A percentile compares a stretch with the other conserved stretches of the same genome.
These are phyloP conservation scores for Parascedosporium putredinis DNA, from an alignment of 2,329 filamentous ascomycete genomes.

Conservation along the genomic window DNA sequence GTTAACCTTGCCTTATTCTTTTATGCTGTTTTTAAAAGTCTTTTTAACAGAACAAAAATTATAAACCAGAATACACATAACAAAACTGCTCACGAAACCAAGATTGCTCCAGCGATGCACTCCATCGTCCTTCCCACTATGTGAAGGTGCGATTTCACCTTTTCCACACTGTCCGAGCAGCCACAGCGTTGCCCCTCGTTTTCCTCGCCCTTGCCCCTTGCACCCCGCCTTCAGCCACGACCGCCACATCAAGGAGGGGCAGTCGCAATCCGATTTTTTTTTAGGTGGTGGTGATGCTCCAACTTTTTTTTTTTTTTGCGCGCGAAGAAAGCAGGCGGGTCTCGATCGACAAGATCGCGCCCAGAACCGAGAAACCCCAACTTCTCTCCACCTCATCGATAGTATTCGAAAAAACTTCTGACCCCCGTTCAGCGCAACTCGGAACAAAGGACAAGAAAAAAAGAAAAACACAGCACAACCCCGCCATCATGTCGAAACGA, in stretches of 20 bases:
- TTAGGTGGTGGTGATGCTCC: neutral
- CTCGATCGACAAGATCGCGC: neutral
- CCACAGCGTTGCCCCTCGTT: neutral
- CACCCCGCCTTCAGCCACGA: neutral
- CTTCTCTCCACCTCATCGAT: too few species aligned
- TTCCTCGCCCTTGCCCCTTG: neutral
- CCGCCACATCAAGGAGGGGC: neutral
- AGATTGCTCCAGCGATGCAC: too few species aligned
- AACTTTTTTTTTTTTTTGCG: neutral
- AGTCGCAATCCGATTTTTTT: neutral
- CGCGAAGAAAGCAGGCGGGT: too few species aligned
- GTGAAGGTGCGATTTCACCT: neutral
- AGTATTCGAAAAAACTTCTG: too few species aligned
- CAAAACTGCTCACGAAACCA: too few species aligned
- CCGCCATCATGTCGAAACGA: slow-evolving; percentile 46
- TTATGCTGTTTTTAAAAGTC: neutral
- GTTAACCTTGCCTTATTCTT: too few species aligned
- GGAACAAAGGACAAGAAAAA: too few species aligned
- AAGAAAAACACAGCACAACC: neutral
- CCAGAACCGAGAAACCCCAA: neutral
- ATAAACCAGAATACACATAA: neutral
- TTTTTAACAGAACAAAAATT: neutral
- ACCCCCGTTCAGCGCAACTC: too few species aligned
- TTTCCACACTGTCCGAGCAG: neutral
- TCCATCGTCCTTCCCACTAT: neutral